phyloP scores from a whole-genome alignment of 371 early-diverging fungal species.

The Mucor indicus region DNA sequence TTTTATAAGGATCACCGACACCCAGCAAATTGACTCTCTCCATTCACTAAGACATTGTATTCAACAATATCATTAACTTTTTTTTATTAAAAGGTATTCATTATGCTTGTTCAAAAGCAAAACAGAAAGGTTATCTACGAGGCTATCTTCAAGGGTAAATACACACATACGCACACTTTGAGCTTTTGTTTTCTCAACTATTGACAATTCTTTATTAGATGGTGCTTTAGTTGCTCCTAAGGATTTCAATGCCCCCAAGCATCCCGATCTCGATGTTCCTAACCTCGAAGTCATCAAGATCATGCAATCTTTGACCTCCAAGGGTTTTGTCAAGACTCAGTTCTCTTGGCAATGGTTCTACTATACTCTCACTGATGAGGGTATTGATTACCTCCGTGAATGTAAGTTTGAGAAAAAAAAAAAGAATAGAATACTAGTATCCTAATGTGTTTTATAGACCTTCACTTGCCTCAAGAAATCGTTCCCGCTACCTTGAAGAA shows the following conservation, averaged over 20 bases:
- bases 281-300: constrained; percentile 99
- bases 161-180: background rate
- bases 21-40: too few relatives aligned
- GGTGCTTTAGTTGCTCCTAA: constrained; percentile 98
- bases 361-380: constrained; percentile 96
- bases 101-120: constrained; percentile 92
- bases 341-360: constrained; percentile 99
- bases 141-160: constrained; percentile 80
- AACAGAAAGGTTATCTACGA: constrained; percentile 94
- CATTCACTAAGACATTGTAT: too few relatives aligned
- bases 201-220: constrained; percentile 56
- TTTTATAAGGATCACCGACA: too few relatives aligned
- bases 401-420: constrained; percentile 24
- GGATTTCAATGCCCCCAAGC: constrained; percentile 94
- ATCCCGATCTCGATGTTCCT: constrained; percentile 91
- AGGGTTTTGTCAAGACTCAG: constrained; percentile 90
- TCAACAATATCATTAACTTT: background rate
- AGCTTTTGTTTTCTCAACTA: background rate
- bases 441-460: constrained; percentile 36
- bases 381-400: constrained; percentile 96
- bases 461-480: constrained; percentile 94
- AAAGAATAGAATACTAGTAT: background rate
- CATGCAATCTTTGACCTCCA: constrained; percentile 93
- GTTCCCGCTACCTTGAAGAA: constrained; percentile 96
- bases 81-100: constrained; percentile 26